Base-by-base conservation (phyloP, 2,329 filamentous ascomycete species). In the Mycosphaerella arachidis region DNA sequence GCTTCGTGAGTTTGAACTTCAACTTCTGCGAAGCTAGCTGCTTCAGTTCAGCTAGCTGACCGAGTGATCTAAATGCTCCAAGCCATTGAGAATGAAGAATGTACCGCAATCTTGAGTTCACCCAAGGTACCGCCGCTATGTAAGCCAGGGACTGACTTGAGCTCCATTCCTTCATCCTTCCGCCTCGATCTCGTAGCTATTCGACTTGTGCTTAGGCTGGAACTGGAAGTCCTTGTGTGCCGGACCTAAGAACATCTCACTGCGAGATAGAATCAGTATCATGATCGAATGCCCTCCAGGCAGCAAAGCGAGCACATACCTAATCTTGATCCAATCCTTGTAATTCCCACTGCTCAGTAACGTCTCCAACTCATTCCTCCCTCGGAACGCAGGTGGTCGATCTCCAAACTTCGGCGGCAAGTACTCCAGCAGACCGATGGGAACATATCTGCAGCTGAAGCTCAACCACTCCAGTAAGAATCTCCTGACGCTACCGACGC, bases 321-420 rank as follows among this genome's bases (percentile, higher is more conserved):
- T 95, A 70, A 99, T 95, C 80, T 96, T 97, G 74, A 99, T 92
- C 94, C 94, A 99, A 75, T 99, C 94, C 78, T 88, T 89, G 78
- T 96, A 97, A 76, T 97, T 92, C 64, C 86, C 85, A 76, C 92
- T 97, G 13, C 87, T 88, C 77, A 99, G 82, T 66, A 99, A 78
- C n/a, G 91, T 96, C 82, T 99, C 94, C 72, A 99, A 76, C 56
- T 99, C 94, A 75, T 94, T 88, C 60, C 94, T 82, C 20, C 93
- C 92, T 68, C 81, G 84, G 73, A 89, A 99, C 50, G 86, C 85
- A 6, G 93, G 93, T 52, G 94, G 91, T 20, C 94, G 82, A 73
- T 99, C 93, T 70, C 97, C 92, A 55, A 99, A 84, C 67, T 82
- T 88, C 0, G 94, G 92, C 48, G 94, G 94, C 55, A 99, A 81